A percentile compares a stretch with the other conserved stretches of the same genome.
phyloP scores from a whole-genome alignment of 2,329 filamentous ascomycete genomes.

The Cryphonectria japonica region DNA sequence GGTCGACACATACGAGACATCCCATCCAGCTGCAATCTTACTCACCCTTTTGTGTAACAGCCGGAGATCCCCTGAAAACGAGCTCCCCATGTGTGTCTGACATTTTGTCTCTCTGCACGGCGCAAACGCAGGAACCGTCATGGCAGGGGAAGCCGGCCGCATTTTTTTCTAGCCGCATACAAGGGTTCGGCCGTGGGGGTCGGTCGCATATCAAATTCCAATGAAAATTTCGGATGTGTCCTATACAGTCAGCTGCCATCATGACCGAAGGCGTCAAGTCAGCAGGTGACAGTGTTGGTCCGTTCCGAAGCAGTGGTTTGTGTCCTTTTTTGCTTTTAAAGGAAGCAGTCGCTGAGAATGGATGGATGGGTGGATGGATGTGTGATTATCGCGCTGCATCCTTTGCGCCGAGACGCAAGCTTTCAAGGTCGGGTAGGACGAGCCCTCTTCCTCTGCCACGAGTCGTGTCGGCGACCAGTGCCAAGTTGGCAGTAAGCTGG shows the following conservation, averaged over 20 bases:
- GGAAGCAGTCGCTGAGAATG: not conserved
- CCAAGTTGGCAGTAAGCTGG: slow-evolving; percentile 19
- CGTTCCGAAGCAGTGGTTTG: not conserved
- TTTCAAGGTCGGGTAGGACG: not conserved
- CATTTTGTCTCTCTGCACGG: slow-evolving; percentile 3
- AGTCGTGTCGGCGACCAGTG: slow-evolving; percentile 24
- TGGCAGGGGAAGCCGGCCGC: slow-evolving; percentile 20
- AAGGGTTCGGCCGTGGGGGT: slow-evolving; percentile 28
- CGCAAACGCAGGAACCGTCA: slow-evolving; percentile 19
- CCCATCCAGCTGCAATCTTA: not conserved
- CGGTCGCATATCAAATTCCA: slow-evolving; percentile 23
- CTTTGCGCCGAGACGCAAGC: not conserved
- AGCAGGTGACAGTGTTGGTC: not conserved
- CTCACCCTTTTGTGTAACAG: not conserved
- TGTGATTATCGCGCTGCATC: not conserved
- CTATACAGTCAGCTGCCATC: not conserved
- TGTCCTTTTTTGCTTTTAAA: not conserved
- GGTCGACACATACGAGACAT: not conserved
- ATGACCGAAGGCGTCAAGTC: not conserved
- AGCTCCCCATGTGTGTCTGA: slow-evolving; percentile 15
- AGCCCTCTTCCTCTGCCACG: slow-evolving; percentile 6
- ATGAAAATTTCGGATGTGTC: slow-evolving; percentile 2
- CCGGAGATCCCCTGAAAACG: not conserved
- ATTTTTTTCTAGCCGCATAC: slow-evolving; percentile 26
- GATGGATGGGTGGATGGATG: not conserved